A percentile compares a stretch with the other conserved stretches of the same genome.
Evolutionary conservation across 257 asterid genomes (phyloP).

Genomic region (Sherardia arvensis): DNA sequence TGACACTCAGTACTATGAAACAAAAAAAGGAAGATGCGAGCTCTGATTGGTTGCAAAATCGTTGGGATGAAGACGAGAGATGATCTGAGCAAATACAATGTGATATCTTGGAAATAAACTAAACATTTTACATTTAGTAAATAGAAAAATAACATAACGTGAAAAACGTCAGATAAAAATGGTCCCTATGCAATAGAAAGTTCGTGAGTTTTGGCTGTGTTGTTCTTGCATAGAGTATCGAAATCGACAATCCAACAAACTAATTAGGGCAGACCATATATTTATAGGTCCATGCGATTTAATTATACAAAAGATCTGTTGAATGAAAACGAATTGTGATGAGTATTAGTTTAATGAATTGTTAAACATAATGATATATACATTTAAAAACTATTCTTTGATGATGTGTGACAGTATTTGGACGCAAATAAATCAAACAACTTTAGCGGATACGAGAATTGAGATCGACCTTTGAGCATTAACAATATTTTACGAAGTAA

Average conservation of each 20-base stretch:
- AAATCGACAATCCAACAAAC: background rate
- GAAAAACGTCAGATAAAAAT: background rate
- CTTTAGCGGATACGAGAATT: too few species aligned
- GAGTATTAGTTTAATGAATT: too few species aligned
- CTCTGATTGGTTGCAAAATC: background rate
- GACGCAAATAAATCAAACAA: too few species aligned
- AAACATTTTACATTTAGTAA: background rate
- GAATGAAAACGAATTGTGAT: too few species aligned
- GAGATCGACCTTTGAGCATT: too few species aligned
- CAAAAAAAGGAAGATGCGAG: conserved; percentile 14
- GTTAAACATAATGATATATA: too few species aligned
- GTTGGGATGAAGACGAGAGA: background rate
- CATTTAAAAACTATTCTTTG: too few species aligned
- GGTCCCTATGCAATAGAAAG: background rate
- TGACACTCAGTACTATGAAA: background rate
- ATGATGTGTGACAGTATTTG: too few species aligned
- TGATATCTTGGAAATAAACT: background rate
- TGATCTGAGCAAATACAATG: background rate
- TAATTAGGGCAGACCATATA: background rate
- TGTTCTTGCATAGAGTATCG: conserved; percentile 8
- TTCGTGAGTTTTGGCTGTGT: conserved; percentile 1
- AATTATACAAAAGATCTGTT: too few species aligned
- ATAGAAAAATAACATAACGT: background rate
- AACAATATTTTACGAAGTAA: too few species aligned
- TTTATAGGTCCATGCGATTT: background rate